Conservation (phyloP, 2,329 filamentous ascomycete species). For the Didymella segeticola region DNA sequence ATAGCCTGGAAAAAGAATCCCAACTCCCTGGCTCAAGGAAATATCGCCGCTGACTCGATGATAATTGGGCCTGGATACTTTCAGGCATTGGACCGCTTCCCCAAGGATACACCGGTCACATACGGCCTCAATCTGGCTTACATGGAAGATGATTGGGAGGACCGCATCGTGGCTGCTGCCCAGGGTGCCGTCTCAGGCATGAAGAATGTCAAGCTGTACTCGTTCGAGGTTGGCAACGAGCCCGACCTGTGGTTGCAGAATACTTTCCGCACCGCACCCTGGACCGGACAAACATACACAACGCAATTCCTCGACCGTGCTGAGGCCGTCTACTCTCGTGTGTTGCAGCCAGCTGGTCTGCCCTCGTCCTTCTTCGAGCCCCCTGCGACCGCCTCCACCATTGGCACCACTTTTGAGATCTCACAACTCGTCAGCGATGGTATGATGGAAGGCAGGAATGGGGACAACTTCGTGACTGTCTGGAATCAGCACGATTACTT, state of each 20-base stretch:
- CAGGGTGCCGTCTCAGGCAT: conserved; percentile 46
- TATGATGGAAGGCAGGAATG: conserved; percentile 48
- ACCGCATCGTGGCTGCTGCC: conserved; percentile 54
- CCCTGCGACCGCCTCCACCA: conserved; percentile 58
- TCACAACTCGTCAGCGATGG: conserved; percentile 50
- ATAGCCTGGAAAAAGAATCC: conserved; percentile 51
- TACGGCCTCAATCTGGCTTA: conserved; percentile 61
- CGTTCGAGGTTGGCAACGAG: conserved; percentile 55
- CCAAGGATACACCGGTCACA: conserved; percentile 58
- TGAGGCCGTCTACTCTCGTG: conserved; percentile 52
- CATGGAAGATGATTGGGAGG: conserved; percentile 51
- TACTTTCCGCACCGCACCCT: conserved; percentile 53
- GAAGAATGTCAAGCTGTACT: conserved; percentile 49
- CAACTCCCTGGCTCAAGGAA: conserved; percentile 50
- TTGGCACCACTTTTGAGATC: conserved; percentile 59
- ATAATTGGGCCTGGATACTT: conserved; percentile 58
- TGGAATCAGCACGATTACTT: conserved; percentile 65
- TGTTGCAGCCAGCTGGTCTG: conserved; percentile 52
- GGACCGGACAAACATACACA: conserved; percentile 54
- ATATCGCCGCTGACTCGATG: conserved; percentile 52
- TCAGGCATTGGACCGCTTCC: conserved; percentile 57
- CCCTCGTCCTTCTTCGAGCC: conserved; percentile 57
- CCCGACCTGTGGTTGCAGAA: conserved; percentile 54
- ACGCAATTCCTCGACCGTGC: conserved; percentile 56
- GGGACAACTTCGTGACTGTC: conserved; percentile 48